Evolutionary conservation across 208 protist species (phyloP).

Genomic region (Acanthamoeba castellanii): DNA sequence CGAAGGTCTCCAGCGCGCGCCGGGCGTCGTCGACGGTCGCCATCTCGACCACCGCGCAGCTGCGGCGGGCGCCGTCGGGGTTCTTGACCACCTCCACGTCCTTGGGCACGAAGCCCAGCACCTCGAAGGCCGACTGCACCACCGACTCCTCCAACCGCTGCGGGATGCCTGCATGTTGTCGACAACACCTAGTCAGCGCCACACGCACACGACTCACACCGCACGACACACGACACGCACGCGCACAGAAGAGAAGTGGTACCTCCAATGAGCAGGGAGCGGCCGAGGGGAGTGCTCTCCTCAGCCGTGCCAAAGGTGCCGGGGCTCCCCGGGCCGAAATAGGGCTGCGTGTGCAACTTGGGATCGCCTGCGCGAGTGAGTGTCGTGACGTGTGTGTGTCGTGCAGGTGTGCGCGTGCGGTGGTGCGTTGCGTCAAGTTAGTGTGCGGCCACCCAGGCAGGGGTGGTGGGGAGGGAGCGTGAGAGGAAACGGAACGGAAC

Average conservation of each 20-base stretch:
- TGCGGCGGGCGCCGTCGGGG: constrained; percentile 10
- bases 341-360: background rate
- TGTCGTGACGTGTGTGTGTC: no score
- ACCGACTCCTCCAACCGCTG: background rate
- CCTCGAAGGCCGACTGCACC: background rate
- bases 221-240: background rate
- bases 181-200: no score
- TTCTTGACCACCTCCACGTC: constrained; percentile 26
- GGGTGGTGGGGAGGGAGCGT: background rate
- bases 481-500: background rate
- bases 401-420: background rate
- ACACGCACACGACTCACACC: no score
- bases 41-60: constrained; percentile 13
- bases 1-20: background rate
- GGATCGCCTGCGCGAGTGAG: background rate
- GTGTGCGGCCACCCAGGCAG: background rate
- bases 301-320: background rate
- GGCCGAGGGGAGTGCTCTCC: background rate
- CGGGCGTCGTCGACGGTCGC: background rate
- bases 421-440: background rate
- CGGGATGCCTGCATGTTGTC: constrained; percentile 2
- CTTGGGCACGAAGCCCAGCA: background rate
- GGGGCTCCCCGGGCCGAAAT: background rate
- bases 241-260: background rate
- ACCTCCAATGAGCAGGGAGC: constrained; percentile 1